phyloP scores from a whole-genome alignment of 495 filamentous ascomycete genomes.

The Tuber magnatum region DNA sequence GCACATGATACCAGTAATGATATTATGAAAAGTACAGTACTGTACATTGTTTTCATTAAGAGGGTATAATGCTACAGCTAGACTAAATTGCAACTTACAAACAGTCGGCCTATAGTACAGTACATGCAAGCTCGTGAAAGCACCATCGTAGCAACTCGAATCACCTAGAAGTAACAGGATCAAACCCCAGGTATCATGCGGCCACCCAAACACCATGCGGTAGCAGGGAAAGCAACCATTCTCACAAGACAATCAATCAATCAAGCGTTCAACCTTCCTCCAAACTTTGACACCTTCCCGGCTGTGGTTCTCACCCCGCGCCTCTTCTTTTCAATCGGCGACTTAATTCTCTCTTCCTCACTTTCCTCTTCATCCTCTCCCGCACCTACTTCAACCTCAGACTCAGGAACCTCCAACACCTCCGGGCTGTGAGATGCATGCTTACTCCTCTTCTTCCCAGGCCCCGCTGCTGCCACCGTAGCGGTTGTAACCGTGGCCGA shows the following conservation, averaged over 20 bases:
- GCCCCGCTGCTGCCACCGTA: not conserved
- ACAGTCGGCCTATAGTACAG: not conserved
- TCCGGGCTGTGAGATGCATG: not conserved
- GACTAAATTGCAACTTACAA: not conserved
- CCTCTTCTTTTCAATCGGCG: constrained; percentile 25
- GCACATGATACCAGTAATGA: not conserved
- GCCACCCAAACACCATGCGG: not conserved
- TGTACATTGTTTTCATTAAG: not conserved
- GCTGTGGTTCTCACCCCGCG: constrained; percentile 3
- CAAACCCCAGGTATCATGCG: not conserved
- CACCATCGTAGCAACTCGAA: not conserved
- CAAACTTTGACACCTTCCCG: not conserved
- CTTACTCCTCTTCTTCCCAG: not conserved
- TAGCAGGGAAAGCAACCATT: not conserved
- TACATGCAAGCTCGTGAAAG: not conserved
- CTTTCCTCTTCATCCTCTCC: constrained; percentile 39
- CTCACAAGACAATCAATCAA: not conserved
- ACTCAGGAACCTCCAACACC: not conserved
- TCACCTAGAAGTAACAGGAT: not conserved
- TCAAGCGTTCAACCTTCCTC: not conserved
- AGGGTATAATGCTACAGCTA: not conserved
- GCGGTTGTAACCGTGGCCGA: not conserved
- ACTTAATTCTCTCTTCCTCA: constrained; percentile 30
- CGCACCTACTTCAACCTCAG: constrained; percentile 41
- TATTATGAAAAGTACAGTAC: not conserved